Percentiles rank a stretch among this genome's conserved stretches.
phyloP scores from a whole-genome alignment of 306 rosid genomes.

The Cyclanthera cordifolia region DNA sequence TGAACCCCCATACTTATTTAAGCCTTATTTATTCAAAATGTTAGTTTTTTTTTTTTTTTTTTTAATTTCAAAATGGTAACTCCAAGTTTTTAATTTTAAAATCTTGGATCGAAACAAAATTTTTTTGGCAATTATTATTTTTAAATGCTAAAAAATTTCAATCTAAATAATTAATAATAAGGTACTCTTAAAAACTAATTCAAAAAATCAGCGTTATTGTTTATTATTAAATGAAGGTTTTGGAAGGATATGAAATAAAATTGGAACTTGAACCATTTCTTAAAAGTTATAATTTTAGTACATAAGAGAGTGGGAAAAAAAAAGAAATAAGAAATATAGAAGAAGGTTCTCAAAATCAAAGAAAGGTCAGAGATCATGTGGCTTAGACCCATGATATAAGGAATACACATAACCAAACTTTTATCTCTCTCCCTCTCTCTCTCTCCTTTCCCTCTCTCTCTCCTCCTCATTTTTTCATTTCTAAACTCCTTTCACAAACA shows the following conservation, averaged over 20 bases:
- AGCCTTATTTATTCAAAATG: too few species aligned
- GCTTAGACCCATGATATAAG: slow-evolving; percentile 16
- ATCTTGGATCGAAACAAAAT: too few species aligned
- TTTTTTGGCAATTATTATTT: too few species aligned
- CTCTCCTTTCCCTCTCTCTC: background rate
- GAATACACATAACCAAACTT: background rate
- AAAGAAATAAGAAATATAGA: background rate
- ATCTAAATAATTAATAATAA: too few species aligned
- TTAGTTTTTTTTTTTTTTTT: too few species aligned
- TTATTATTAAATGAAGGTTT: background rate
- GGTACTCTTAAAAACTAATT: too few species aligned
- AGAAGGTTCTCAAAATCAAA: slow-evolving; percentile 15
- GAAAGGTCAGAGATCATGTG: slow-evolving; percentile 16
- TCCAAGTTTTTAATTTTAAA: too few species aligned
- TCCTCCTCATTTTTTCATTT: background rate
- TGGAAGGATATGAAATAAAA: background rate
- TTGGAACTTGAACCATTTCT: background rate
- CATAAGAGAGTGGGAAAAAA: background rate
- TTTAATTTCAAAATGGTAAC: too few species aligned
- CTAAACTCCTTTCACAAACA: background rate
- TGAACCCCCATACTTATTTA: too few species aligned
- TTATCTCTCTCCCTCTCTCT: slow-evolving; percentile 7
- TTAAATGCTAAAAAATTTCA: too few species aligned
- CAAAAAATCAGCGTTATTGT: too few species aligned
- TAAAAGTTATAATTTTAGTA: background rate